Evolutionary conservation across 106 monocot species (phyloP), one percentile per base, ranked within the genome.

Genomic region (Amphibolis antarctica): DNA sequence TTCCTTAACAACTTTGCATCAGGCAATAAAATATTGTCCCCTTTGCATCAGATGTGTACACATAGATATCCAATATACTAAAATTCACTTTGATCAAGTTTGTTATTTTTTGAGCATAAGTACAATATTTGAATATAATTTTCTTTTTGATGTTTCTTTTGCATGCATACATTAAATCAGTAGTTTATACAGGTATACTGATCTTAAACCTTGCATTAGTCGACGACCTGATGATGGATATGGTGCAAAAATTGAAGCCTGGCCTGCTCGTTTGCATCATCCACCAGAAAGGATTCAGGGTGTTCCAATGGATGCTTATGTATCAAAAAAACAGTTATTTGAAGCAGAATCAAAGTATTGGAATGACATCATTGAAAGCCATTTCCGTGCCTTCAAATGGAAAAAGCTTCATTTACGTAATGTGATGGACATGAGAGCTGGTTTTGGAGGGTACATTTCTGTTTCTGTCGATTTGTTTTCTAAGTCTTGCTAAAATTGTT

Each of bases 371-470:
- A 68, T 88, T 66, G 74, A 62, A 71, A 61, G 80, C 58, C 85
- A 72, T 73, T 26, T 85, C 19, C 75, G 75, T 44, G 64, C 71
- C 44, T 88, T 79, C 66, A 72, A 49, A 15, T 85, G 80, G 88
- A 83, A 86, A 70, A 57, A 60, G 22, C 19, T 88, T 78, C 68
- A 77, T 4, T 63, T 93, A 36, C 77, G 93, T 19, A 93, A 93
- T 79, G 78, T 93, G 44, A 80, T 93, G 93, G 93, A 88, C 62
- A 93, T 93, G 93, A 79, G 85, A 49, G 93, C 93, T 75, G 83
- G 85, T 63, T 83, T 83, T 86, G 93, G 93, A 77, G 93, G 93
- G 93, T 93, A 82, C 26, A 21, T 58, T 59, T 47, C 23, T 27
- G 59, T 29, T 44, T 25, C 28, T 69, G 1, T 28, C 9, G 22